These are phyloP conservation scores for Cronartium ribicola DNA, from an alignment of 1,284 basidiomycete species.

Conservation along the genomic window DNA sequence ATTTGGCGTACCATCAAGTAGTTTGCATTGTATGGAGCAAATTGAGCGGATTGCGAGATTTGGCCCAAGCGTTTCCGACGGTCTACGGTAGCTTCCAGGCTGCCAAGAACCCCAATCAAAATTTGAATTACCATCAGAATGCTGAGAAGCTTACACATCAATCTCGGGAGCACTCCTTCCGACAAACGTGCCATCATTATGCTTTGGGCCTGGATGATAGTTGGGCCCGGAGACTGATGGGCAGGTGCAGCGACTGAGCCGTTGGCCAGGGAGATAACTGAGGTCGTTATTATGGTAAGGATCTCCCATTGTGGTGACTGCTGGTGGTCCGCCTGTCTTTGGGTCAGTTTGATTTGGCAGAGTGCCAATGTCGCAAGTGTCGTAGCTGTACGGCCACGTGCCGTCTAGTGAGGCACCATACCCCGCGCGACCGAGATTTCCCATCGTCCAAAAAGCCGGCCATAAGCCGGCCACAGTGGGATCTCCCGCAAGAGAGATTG, in stretches of 20 bases:
- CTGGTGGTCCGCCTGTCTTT: constrained; percentile 46
- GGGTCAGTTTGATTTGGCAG: constrained; percentile 66
- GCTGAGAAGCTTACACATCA: constrained; percentile 47
- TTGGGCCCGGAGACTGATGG: constrained; percentile 42
- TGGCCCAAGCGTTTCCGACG: constrained; percentile 45
- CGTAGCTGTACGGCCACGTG: constrained; percentile 68
- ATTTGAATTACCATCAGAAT: neutral
- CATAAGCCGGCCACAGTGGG: constrained; percentile 58
- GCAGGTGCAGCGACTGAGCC: constrained; percentile 55
- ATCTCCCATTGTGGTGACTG: constrained; percentile 45
- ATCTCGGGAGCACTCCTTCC: constrained; percentile 52
- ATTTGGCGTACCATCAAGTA: constrained; percentile 47
- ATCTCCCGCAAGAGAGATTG: constrained; percentile 73
- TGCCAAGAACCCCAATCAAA: constrained; percentile 1
- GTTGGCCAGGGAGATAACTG: constrained; percentile 56
- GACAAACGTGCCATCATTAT: constrained; percentile 47
- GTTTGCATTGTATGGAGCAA: constrained; percentile 51
- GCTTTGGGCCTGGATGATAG: constrained; percentile 54
- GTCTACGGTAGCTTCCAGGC: constrained; percentile 48
- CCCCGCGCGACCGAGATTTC: constrained; percentile 78
- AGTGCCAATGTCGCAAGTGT: constrained; percentile 73
- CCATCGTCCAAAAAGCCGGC: constrained; percentile 85
- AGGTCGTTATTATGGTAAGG: constrained; percentile 46
- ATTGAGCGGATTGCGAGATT: constrained; percentile 52
- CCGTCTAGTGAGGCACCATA: constrained; percentile 76